Conservation (phyloP, 2,329 filamentous ascomycete genomes). For the Exophiala bonariae region DNA sequence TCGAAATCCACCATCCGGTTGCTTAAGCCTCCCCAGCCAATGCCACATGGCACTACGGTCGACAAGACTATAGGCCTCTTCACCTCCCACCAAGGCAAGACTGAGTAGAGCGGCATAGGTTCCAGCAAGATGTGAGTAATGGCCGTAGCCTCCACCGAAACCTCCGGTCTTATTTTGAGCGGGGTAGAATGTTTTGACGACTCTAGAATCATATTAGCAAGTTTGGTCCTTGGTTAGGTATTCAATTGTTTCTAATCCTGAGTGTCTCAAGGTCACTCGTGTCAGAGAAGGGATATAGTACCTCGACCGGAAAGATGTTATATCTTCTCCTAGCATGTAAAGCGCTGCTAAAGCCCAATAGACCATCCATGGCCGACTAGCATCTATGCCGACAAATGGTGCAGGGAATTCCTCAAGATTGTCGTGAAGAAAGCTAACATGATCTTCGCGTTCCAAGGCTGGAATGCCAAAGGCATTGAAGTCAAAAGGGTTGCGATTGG, state of each 20-base stretch:
- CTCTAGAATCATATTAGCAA: constrained; percentile 36
- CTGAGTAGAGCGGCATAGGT: constrained; percentile 83
- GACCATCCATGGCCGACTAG: constrained; percentile 87
- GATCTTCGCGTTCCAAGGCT: constrained; percentile 64
- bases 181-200: constrained; percentile 72
- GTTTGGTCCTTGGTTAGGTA: neutral
- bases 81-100: constrained; percentile 74
- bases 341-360: constrained; percentile 88
- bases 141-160: constrained; percentile 91
- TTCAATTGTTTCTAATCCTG: no score
- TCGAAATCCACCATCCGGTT: constrained; percentile 83
- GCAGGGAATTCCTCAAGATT: constrained; percentile 63
- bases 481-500: constrained; percentile 45
- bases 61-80: constrained; percentile 71
- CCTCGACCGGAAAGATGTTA: constrained; percentile 63
- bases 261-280: neutral
- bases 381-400: constrained; percentile 73
- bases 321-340: constrained; percentile 73
- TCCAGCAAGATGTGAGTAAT: constrained; percentile 82
- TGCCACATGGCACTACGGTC: constrained; percentile 86
- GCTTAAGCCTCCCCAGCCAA: constrained; percentile 85
- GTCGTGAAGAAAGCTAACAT: constrained; percentile 50
- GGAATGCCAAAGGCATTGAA: constrained; percentile 75
- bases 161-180: constrained; percentile 83
- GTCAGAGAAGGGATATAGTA: constrained; percentile 33